Conservation (phyloP, 257 asterid species). For the Gynochthodes officinalis region DNA sequence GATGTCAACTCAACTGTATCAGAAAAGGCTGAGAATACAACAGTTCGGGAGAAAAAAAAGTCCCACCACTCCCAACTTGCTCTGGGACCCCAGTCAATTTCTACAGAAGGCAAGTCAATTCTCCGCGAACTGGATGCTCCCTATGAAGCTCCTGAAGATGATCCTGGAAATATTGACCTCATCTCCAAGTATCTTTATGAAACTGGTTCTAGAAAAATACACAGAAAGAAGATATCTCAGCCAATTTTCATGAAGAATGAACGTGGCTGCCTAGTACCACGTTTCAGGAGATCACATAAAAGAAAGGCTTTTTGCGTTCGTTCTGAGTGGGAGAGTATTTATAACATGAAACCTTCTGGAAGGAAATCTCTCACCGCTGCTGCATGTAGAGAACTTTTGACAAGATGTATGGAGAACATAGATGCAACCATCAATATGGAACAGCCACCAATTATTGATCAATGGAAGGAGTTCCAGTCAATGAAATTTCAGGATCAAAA, state of each 20-base stretch:
- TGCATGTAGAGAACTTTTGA: conserved; percentile 74
- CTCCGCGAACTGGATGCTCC: conserved; percentile 27
- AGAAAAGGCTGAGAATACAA: conserved; percentile 12
- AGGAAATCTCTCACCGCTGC: conserved; percentile 71
- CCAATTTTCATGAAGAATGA: conserved; percentile 46
- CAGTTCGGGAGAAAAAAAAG: conserved; percentile 11
- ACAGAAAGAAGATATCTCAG: conserved; percentile 40
- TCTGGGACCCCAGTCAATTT: conserved; percentile 27
- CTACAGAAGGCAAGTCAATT: conserved; percentile 24
- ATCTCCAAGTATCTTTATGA: conserved; percentile 50
- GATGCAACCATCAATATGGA: conserved; percentile 68
- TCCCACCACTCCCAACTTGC: conserved; percentile 29
- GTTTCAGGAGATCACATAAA: background rate
- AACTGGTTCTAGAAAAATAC: conserved; percentile 45
- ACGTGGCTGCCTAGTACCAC: conserved; percentile 20
- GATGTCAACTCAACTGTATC: conserved; percentile 20
- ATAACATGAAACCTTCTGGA: conserved; percentile 66
- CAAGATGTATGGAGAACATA: conserved; percentile 77
- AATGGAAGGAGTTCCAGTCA: conserved; percentile 77
- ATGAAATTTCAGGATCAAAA: conserved; percentile 28
- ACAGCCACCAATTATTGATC: conserved; percentile 75
- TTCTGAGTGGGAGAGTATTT: conserved; percentile 66
- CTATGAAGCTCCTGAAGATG: conserved; percentile 35
- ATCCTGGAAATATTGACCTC: conserved; percentile 45
- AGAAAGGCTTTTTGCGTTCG: conserved; percentile 17